Evolutionary conservation across 2,329 filamentous ascomycete species (phyloP).

Genomic region (Drechslera avenae): DNA sequence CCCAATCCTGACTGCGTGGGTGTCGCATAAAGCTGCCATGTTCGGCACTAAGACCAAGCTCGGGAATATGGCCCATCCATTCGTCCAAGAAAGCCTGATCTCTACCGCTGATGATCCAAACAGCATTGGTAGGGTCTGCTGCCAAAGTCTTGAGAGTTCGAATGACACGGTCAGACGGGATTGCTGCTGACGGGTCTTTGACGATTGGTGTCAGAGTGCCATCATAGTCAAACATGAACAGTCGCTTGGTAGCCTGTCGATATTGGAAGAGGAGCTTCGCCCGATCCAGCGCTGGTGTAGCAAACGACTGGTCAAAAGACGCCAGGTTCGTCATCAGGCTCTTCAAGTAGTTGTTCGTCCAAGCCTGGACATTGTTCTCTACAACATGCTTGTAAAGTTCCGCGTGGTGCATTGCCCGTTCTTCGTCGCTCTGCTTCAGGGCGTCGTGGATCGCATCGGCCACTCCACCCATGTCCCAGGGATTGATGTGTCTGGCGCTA

Average conservation of each 20-base stretch:
- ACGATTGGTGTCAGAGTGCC: constrained; percentile 95
- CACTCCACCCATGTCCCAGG: constrained; percentile 87
- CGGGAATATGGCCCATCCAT: constrained; percentile 87
- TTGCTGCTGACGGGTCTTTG: constrained; percentile 83
- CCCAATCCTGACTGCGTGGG: constrained; percentile 78
- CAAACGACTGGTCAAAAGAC: constrained; percentile 73
- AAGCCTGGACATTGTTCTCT: constrained; percentile 82
- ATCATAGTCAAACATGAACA: constrained; percentile 99
- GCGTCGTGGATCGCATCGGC: constrained; percentile 82
- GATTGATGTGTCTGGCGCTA: constrained; percentile 93
- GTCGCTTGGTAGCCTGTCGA: constrained; percentile 72
- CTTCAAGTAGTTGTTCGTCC: constrained; percentile 80
- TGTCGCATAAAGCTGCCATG: constrained; percentile 94
- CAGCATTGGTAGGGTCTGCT: constrained; percentile 77
- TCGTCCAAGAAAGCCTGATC: constrained; percentile 90
- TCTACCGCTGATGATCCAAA: constrained; percentile 98
- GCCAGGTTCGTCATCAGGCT: constrained; percentile 80
- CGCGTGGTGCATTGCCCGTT: constrained; percentile 71
- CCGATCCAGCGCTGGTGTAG: constrained; percentile 82
- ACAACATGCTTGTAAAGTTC: constrained; percentile 84
- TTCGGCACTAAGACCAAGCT: constrained; percentile 93
- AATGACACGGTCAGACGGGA: constrained; percentile 83
- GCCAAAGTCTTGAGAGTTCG: constrained; percentile 79
- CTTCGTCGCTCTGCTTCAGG: constrained; percentile 72
- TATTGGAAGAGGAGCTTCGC: constrained; percentile 75